Evolutionary conservation across 139 green algal genomes (phyloP).

Genomic region (Picochlorum sp.): DNA sequence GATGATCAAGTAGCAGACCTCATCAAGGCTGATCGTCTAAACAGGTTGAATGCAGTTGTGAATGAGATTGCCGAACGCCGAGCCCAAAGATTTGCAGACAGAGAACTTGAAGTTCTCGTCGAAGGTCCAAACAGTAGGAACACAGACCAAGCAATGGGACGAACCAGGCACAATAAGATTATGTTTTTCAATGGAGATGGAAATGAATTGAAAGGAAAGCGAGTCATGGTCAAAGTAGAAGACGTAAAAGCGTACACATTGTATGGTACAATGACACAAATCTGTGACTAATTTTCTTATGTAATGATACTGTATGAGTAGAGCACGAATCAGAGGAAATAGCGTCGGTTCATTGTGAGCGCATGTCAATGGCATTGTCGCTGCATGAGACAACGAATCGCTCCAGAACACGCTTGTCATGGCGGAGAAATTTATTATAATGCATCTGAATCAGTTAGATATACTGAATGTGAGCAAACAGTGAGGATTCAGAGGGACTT

Average conservation of each 20-base stretch:
- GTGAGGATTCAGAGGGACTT: constrained; percentile 3
- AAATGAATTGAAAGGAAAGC: constrained; percentile 46
- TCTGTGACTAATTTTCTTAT: neutral
- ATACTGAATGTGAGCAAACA: constrained; percentile 1
- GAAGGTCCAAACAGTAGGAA: constrained; percentile 76
- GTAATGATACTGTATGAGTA: too few species aligned
- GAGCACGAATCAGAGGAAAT: too few species aligned
- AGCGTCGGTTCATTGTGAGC: too few species aligned
- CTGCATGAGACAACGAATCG: too few species aligned
- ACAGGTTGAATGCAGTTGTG: constrained; percentile 84
- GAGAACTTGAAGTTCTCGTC: constrained; percentile 52
- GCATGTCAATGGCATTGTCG: too few species aligned
- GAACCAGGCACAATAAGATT: constrained; percentile 87
- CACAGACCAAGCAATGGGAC: constrained; percentile 62
- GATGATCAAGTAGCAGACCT: constrained; percentile 73
- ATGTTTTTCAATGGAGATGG: constrained; percentile 80
- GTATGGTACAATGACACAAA: constrained; percentile 11
- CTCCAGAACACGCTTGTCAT: too few species aligned
- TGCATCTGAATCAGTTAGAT: too few species aligned
- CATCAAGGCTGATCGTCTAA: constrained; percentile 88
- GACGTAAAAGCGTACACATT: constrained; percentile 67
- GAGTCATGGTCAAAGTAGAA: constrained; percentile 61
- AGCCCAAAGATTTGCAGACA: constrained; percentile 70
- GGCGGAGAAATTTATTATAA: too few species aligned
- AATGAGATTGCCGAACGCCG: constrained; percentile 75